A percentile compares a stretch with the other conserved stretches of the same genome.
phyloP scores from a whole-genome alignment of 345 rosid genomes.

The Abelmoschus esculentus region DNA sequence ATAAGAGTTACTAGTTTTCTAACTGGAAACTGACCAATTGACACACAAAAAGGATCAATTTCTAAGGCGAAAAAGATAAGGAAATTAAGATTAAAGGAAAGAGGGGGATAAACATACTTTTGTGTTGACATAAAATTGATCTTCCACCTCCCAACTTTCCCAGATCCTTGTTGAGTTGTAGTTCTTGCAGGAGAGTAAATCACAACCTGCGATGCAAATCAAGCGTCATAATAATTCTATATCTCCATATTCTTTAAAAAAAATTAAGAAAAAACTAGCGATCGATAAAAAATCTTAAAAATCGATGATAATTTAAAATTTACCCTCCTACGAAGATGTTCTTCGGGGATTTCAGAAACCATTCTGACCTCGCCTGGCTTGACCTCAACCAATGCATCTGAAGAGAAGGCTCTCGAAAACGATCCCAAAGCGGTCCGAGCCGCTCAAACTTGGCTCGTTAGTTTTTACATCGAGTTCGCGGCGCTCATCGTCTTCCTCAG shows the following conservation, averaged over 20 bases:
- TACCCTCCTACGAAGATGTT: slow-evolving; percentile 69
- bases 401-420: slow-evolving; percentile 36
- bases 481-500: slow-evolving; percentile 44
- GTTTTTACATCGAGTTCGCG: slow-evolving; percentile 41
- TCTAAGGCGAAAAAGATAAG: neutral
- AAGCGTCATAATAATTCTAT: neutral
- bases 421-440: slow-evolving; percentile 22
- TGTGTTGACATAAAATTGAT: slow-evolving; percentile 79
- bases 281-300: neutral
- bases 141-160: slow-evolving; percentile 17
- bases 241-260: neutral
- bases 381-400: slow-evolving; percentile 64
- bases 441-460: slow-evolving; percentile 27
- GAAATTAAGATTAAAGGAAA: neutral
- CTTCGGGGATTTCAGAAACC: slow-evolving; percentile 77
- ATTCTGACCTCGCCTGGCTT: slow-evolving; percentile 79
- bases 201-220: slow-evolving; percentile 44
- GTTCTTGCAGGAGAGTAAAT: slow-evolving; percentile 38
- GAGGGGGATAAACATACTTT: slow-evolving; percentile 39
- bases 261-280: neutral
- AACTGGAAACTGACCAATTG: neutral
- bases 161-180: neutral
- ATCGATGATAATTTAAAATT: neutral
- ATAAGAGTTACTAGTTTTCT: neutral
- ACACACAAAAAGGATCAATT: neutral